Percentiles rank a stretch among this genome's conserved stretches.
Conservation (phyloP, 2,329 filamentous ascomycete species). For the Hirsutella thompsonii region DNA sequence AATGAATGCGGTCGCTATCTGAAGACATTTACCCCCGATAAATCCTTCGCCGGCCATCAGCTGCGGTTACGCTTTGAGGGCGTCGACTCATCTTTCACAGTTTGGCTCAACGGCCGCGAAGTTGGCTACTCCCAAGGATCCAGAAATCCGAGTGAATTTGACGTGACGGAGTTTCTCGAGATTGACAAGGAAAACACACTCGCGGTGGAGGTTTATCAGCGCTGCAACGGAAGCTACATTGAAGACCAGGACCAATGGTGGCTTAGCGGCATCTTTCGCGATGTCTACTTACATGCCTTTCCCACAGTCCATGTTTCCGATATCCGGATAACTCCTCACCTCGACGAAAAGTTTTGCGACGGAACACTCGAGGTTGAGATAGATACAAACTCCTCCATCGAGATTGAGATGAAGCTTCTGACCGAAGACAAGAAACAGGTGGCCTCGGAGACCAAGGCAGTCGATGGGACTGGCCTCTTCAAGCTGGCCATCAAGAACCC, state of each 20-base stretch:
- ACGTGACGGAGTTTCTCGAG: conserved; percentile 43
- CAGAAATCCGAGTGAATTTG: conserved; percentile 61
- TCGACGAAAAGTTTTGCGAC: conserved; percentile 40
- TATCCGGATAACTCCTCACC: conserved; percentile 39
- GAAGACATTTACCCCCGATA: conserved; percentile 38
- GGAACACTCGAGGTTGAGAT: conserved; percentile 36
- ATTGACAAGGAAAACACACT: conserved; percentile 37
- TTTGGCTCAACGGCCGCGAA: conserved; percentile 55
- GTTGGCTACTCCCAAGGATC: conserved; percentile 63
- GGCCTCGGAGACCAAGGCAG: conserved; percentile 10
- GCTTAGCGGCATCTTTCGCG: conserved; percentile 55
- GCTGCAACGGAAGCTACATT: conserved; percentile 59
- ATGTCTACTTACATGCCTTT: conserved; percentile 53
- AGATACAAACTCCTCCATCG: conserved; percentile 22
- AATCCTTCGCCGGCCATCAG: conserved; percentile 34
- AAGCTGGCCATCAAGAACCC: conserved; percentile 33
- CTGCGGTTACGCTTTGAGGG: conserved; percentile 62
- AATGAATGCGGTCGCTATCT: conserved; percentile 54
- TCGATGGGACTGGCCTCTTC: conserved; percentile 22
- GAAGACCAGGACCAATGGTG: conserved; percentile 64
- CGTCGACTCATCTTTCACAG: conserved; percentile 58
- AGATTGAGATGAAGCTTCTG: conserved; percentile 21
- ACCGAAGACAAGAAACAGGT: conserved; percentile 16
- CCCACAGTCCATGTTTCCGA: conserved; percentile 41
- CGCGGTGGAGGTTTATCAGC: conserved; percentile 58